phyloP scores from a whole-genome alignment of 1,284 basidiomycete species.

The Porphyrellus sp. region DNA sequence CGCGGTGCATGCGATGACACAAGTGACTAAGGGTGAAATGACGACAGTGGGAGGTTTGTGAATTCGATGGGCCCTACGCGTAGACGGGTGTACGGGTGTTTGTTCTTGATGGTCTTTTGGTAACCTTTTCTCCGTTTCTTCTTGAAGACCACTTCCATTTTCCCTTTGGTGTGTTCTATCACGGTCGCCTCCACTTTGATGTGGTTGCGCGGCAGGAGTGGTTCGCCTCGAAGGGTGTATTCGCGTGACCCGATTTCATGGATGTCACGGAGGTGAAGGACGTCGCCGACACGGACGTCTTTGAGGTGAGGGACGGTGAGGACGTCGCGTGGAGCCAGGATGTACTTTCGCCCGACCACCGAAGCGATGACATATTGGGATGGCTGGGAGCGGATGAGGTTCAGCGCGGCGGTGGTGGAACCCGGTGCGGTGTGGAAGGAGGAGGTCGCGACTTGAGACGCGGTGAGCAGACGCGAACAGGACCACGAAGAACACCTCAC shows the following conservation, averaged over 20 bases:
- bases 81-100: conserved; percentile 90
- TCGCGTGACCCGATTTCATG: conserved; percentile 94
- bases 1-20: conserved; percentile 7
- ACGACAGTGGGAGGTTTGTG: conserved; percentile 23
- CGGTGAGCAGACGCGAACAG: conserved; percentile 6
- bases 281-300: conserved; percentile 80
- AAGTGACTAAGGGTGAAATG: conserved; percentile 8
- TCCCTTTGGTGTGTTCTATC: conserved; percentile 93
- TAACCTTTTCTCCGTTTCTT: conserved; percentile 99
- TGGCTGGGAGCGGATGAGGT: conserved; percentile 74
- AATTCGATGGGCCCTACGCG: conserved; percentile 71
- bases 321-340: conserved; percentile 85
- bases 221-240: conserved; percentile 82
- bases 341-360: conserved; percentile 85
- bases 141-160: conserved; percentile 88
- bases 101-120: conserved; percentile 77
- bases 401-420: conserved; percentile 51
- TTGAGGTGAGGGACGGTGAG: conserved; percentile 89
- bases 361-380: conserved; percentile 88
- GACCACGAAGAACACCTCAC: conserved; percentile 8
- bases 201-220: conserved; percentile 53
- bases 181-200: conserved; percentile 86
- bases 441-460: conserved; percentile 13
- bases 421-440: conserved; percentile 23
- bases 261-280: conserved; percentile 80